Conservation (phyloP, 2,329 filamentous ascomycete genomes). For the Phoma sp. region DNA sequence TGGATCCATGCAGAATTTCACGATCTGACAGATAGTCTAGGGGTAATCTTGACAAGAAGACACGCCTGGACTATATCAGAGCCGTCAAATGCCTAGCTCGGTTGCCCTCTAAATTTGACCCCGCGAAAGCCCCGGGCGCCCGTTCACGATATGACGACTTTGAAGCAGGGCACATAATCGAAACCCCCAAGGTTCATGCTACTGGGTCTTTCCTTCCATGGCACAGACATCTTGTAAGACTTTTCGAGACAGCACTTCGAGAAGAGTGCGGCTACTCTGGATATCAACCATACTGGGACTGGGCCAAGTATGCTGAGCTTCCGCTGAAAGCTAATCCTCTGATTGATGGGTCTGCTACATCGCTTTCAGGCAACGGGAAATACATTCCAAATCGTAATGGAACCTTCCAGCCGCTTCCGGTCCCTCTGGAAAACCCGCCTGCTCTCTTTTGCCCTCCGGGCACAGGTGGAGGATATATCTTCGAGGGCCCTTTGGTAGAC, state of each 20-base stretch:
- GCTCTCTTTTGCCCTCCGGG: constrained; percentile 12
- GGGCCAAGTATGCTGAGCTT: constrained; percentile 35
- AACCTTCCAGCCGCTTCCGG: too few relatives aligned
- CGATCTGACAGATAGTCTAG: too few relatives aligned
- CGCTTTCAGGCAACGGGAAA: constrained; percentile 42
- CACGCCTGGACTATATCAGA: constrained; percentile 24
- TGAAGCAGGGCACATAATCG: constrained; percentile 29
- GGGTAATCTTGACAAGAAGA: too few relatives aligned
- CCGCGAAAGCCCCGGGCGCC: constrained; percentile 23
- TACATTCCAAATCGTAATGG: background rate
- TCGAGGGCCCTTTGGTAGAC: constrained; percentile 30
- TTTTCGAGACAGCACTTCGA: constrained; percentile 46
- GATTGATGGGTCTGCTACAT: constrained; percentile 40
- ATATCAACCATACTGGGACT: constrained; percentile 57
- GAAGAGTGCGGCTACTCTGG: constrained; percentile 50
- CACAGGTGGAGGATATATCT: constrained; percentile 32
- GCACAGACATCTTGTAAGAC: constrained; percentile 5
- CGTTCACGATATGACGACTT: constrained; percentile 37
- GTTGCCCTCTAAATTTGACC: constrained; percentile 20
- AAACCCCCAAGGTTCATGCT: constrained; percentile 24
- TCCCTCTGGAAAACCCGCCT: too few relatives aligned
- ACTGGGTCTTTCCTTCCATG: constrained; percentile 36
- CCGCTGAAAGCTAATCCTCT: constrained; percentile 36
- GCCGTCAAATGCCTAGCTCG: constrained; percentile 29
- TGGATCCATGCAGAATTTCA: too few relatives aligned